phyloP scores from a whole-genome alignment of 805 yeast genomes.

The Yamadazyma phyllophila region DNA sequence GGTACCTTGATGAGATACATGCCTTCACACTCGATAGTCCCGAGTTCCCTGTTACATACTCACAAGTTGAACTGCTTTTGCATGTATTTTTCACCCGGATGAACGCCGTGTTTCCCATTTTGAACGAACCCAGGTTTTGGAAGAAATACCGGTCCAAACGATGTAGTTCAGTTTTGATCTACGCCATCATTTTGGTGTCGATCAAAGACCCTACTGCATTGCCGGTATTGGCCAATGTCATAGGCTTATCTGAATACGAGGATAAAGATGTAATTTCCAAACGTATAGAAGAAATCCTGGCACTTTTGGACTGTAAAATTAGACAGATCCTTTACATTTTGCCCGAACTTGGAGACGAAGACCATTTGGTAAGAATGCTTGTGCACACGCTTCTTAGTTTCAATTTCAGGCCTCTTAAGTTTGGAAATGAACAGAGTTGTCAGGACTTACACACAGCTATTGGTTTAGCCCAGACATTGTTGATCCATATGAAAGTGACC shows the following conservation, averaged over 20 bases:
- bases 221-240: constrained; percentile 16
- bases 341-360: constrained; percentile 32
- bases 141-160: constrained; percentile 19
- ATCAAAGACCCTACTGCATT: constrained; percentile 26
- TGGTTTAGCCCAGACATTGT: constrained; percentile 8
- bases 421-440: constrained; percentile 29
- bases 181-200: constrained; percentile 27
- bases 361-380: constrained; percentile 20
- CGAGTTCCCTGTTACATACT: constrained; percentile 18
- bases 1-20: constrained; percentile 9
- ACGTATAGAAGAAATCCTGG: not conserved
- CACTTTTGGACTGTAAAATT: constrained; percentile 25
- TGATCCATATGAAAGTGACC: constrained; percentile 9
- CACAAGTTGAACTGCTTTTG: constrained; percentile 21
- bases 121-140: constrained; percentile 29
- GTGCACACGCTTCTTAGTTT: constrained; percentile 24
- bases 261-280: constrained; percentile 5
- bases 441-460: constrained; percentile 30
- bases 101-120: constrained; percentile 33
- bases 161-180: constrained; percentile 21
- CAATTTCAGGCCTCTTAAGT: constrained; percentile 24
- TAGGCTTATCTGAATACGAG: not conserved
- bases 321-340: constrained; percentile 29
- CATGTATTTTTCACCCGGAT: constrained; percentile 30
- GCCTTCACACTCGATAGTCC: constrained; percentile 31